A percentile compares a stretch with the other conserved stretches of the same genome.
phyloP scores from a whole-genome alignment of 257 asterid genomes.

The Przewalskia tangutica region DNA sequence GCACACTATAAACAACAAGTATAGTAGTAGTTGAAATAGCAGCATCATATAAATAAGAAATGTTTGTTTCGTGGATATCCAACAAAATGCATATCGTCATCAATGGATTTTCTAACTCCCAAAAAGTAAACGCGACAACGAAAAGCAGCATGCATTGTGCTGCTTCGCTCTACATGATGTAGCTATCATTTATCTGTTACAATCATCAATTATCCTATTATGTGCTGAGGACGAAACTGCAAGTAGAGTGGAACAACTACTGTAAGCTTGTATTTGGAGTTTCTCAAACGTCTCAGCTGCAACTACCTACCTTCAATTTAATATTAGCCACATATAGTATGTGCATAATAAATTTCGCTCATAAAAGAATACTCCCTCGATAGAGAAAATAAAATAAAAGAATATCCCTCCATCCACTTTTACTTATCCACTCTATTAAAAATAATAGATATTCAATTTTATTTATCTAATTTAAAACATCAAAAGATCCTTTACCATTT shows the following conservation, averaged over 20 bases:
- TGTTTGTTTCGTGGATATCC: background rate
- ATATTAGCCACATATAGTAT: too few relatives aligned
- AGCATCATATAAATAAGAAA: background rate
- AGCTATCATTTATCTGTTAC: background rate
- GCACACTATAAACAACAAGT: background rate
- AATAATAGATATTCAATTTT: too few relatives aligned
- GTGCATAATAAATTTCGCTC: background rate
- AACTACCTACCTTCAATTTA: background rate
- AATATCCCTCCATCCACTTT: too few relatives aligned
- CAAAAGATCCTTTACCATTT: too few relatives aligned
- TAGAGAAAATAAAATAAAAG: too few relatives aligned
- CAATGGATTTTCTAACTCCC: background rate
- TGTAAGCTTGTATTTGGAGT: background rate
- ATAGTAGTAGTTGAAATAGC: background rate
- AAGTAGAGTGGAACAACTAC: background rate
- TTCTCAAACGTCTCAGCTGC: background rate
- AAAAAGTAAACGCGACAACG: constrained; percentile 8
- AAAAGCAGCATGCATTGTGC: background rate
- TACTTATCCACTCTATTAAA: too few relatives aligned
- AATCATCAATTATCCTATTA: background rate
- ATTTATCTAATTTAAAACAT: too few relatives aligned
- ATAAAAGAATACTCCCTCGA: too few relatives aligned
- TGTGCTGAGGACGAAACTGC: background rate
- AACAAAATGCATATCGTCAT: constrained; percentile 1
- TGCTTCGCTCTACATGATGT: background rate